Evolutionary conservation across 164 flowering plant species (phyloP).

Genomic region (Vitis amurensis): DNA sequence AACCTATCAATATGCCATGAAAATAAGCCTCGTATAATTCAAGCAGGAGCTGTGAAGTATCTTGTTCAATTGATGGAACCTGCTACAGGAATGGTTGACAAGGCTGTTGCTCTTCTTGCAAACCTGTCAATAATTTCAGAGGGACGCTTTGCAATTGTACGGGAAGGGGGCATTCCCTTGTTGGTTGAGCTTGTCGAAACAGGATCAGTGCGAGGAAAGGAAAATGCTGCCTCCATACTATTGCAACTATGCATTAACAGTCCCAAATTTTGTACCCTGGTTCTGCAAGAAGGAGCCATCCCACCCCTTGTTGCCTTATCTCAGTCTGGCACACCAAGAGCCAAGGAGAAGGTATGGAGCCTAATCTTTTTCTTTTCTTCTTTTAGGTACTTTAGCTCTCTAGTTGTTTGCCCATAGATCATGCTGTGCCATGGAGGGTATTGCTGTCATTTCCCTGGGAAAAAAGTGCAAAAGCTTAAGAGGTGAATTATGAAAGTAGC

Average conservation of each 20-base stretch:
- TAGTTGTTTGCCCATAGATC: background rate
- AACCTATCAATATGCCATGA: constrained; percentile 87
- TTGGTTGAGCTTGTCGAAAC: constrained; percentile 79
- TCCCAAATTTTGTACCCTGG: constrained; percentile 65
- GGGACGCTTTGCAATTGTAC: constrained; percentile 66
- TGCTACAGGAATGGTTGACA: constrained; percentile 72
- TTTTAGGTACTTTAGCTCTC: background rate
- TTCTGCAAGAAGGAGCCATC: constrained; percentile 94
- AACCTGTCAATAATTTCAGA: constrained; percentile 75
- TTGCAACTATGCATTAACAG: constrained; percentile 78
- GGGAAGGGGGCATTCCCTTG: constrained; percentile 76
- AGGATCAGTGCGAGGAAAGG: constrained; percentile 88
- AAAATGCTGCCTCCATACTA: constrained; percentile 81
- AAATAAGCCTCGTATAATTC: constrained; percentile 87
- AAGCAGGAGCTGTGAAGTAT: constrained; percentile 85
- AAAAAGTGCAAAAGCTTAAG: background rate
- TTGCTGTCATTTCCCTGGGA: background rate
- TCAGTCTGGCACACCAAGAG: constrained; percentile 88
- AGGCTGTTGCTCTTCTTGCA: constrained; percentile 84
- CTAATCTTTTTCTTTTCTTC: background rate
- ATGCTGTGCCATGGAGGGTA: too few relatives aligned
- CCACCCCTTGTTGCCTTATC: constrained; percentile 95
- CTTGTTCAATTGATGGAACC: constrained; percentile 75
- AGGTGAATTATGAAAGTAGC: background rate
- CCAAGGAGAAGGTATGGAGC: constrained; percentile 81